Percentiles rank a stretch among this genome's conserved stretches.
These are phyloP conservation scores for Daldinia childiae DNA, from an alignment of 495 filamentous ascomycete species.

Conservation along the genomic window DNA sequence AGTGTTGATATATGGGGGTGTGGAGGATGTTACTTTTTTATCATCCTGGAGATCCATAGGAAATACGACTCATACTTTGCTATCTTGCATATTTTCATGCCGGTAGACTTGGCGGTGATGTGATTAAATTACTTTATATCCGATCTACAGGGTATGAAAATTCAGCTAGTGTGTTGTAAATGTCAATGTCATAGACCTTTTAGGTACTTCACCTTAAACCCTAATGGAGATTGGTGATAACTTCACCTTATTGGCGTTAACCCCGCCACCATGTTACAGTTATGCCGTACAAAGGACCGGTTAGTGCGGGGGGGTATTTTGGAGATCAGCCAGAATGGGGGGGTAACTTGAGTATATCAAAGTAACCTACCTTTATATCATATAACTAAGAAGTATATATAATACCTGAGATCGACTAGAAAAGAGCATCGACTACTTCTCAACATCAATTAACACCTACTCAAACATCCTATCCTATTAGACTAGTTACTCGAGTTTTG, in stretches of 20 bases:
- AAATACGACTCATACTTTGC: neutral
- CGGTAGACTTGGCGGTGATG: neutral
- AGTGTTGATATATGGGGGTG: too few relatives aligned
- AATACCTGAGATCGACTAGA: neutral
- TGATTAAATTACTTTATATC: neutral
- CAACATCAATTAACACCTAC: neutral
- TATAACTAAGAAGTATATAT: conserved; percentile 7
- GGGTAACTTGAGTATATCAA: neutral
- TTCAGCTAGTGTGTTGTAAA: neutral
- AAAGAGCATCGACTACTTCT: neutral
- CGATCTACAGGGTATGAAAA: neutral
- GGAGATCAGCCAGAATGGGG: conserved; percentile 34
- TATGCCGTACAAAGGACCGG: neutral
- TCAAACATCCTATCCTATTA: neutral
- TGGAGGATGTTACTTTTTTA: too few relatives aligned
- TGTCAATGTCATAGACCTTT: neutral
- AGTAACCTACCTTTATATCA: neutral
- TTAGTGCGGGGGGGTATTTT: conserved; percentile 17
- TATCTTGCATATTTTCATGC: neutral
- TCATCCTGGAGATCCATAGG: neutral
- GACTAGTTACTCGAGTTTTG: neutral
- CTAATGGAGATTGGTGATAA: conserved; percentile 22
- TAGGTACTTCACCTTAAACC: neutral
- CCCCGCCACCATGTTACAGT: conserved; percentile 12
- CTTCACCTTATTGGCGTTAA: conserved; percentile 21